Evolutionary conservation across 139 green algal genomes (phyloP).

Genomic region (Cymbomonas tetramitiformis): DNA sequence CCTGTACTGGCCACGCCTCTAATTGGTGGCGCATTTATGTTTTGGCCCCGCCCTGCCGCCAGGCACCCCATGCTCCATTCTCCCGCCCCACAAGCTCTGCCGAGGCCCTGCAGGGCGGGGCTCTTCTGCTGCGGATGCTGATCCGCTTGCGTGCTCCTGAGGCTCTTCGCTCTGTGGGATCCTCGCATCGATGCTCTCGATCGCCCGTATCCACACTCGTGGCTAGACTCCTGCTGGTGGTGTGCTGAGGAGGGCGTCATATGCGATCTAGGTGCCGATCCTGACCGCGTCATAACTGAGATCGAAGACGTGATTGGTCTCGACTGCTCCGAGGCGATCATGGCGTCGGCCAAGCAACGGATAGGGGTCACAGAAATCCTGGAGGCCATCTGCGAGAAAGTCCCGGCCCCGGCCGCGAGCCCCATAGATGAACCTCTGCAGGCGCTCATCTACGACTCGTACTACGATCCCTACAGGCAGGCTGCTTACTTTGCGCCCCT

Average conservation of each 20-base stretch:
- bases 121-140: no score
- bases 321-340: constrained; percentile 55
- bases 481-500: no score
- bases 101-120: no score
- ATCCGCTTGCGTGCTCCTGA: no score
- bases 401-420: constrained; percentile 58
- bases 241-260: no score
- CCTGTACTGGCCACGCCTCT: neutral
- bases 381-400: constrained; percentile 63
- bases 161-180: no score
- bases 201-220: no score
- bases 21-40: neutral
- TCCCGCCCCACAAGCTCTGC: no score
- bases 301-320: constrained; percentile 92
- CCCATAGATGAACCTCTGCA: constrained; percentile 47
- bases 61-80: no score
- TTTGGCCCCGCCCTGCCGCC: no score
- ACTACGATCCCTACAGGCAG: constrained; percentile 92
- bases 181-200: no score
- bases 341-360: constrained; percentile 54
- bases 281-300: constrained; percentile 72
- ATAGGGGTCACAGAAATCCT: constrained; percentile 83
- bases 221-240: neutral
- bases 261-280: no score
- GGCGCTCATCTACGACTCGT: constrained; percentile 92